Evolutionary conservation across 352 stramenopile genomes (phyloP).

Genomic region (Phytophthora ramorum): DNA sequence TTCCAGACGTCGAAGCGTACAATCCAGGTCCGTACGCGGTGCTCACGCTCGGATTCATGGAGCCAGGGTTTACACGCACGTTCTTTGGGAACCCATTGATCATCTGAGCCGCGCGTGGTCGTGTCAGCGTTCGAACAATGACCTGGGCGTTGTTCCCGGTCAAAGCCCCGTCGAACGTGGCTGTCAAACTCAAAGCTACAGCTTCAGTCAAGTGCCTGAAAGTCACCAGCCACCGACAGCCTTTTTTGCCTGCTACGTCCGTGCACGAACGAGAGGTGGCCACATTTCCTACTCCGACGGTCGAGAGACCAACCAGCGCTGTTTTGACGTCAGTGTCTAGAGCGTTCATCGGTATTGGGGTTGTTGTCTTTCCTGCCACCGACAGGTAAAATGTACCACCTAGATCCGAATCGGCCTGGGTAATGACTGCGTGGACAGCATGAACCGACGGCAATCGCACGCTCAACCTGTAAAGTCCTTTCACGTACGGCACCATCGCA

Average conservation of each 20-base stretch:
- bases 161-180: constrained; percentile 70
- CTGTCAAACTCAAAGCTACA: constrained; percentile 27
- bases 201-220: constrained; percentile 41
- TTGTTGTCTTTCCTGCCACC: constrained; percentile 58
- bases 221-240: constrained; percentile 80
- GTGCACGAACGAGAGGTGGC: constrained; percentile 44
- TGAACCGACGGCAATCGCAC: constrained; percentile 78
- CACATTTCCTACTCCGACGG: constrained; percentile 48
- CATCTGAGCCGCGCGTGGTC: constrained; percentile 33
- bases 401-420: constrained; percentile 51
- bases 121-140: constrained; percentile 42
- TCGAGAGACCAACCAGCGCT: constrained; percentile 72
- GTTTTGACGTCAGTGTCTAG: constrained; percentile 43
- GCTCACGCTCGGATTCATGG: constrained; percentile 75
- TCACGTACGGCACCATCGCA: constrained; percentile 90
- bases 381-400: constrained; percentile 72
- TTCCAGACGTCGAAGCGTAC: constrained; percentile 60
- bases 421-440: constrained; percentile 81
- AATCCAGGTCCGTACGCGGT: constrained; percentile 73
- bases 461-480: constrained; percentile 89
- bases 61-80: constrained; percentile 52
- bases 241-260: constrained; percentile 48
- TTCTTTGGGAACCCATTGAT: constrained; percentile 77
- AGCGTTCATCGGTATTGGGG: constrained; percentile 62
- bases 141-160: constrained; percentile 74